Conservation (phyloP, 192 early-diverging fungal species). For the Paraglomus brasilianum region DNA sequence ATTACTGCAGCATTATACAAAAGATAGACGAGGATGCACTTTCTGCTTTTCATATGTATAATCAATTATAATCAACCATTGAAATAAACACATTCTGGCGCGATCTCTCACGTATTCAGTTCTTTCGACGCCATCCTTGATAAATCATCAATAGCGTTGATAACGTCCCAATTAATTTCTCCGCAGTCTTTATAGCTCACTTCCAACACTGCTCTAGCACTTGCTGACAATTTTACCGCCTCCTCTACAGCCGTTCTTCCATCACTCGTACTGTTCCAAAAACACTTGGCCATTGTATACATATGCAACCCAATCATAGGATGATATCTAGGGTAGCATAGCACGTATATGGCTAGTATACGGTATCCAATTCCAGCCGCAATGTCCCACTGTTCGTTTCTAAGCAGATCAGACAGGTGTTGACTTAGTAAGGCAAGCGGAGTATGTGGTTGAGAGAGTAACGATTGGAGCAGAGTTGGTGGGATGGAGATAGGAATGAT, state of each 20-base stretch:
- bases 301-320: conserved; percentile 48
- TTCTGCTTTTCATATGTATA: too few species aligned
- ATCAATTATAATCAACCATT: too few species aligned
- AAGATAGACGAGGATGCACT: too few species aligned
- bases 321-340: conserved; percentile 51
- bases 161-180: neutral
- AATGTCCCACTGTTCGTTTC: conserved; percentile 38
- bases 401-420: conserved; percentile 43
- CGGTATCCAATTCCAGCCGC: conserved; percentile 45
- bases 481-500: conserved; percentile 22
- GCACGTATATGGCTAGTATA: conserved; percentile 46
- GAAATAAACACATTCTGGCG: too few species aligned
- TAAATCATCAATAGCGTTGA: conserved; percentile 17
- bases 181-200: conserved; percentile 8
- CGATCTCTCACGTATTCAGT: too few species aligned
- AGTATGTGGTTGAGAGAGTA: conserved; percentile 26
- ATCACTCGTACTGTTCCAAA: conserved; percentile 45
- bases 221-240: neutral
- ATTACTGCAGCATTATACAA: too few species aligned
- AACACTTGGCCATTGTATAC: conserved; percentile 46
- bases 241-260: conserved; percentile 7
- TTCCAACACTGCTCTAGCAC: neutral
- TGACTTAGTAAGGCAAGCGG: conserved; percentile 35
- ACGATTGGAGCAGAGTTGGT: conserved; percentile 9
- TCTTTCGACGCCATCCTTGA: neutral